These are phyloP conservation scores for Pyronema omphalodes DNA, from an alignment of 495 filamentous ascomycete genomes.

Conservation along the genomic window DNA sequence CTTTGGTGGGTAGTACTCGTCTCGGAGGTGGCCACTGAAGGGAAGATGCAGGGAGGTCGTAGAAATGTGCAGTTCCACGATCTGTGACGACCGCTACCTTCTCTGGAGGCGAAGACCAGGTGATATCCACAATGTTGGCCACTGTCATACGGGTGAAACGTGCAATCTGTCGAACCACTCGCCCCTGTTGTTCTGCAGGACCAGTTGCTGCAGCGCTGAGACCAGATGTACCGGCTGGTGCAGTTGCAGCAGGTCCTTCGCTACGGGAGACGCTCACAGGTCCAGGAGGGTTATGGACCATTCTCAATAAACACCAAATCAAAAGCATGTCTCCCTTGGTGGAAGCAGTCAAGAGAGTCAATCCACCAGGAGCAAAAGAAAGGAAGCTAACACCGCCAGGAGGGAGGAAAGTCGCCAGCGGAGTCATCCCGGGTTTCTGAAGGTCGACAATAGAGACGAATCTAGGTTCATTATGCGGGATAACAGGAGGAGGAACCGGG, in stretches of 20 bases:
- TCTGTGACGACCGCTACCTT: constrained; percentile 71
- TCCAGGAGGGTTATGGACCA: constrained; percentile 18
- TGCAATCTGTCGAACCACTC: constrained; percentile 65
- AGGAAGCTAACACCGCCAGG: constrained; percentile 79
- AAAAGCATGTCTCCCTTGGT: constrained; percentile 82
- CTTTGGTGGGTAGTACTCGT: constrained; percentile 32
- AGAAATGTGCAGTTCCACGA: constrained; percentile 81
- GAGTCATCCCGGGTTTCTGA: constrained; percentile 34
- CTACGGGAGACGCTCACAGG: constrained; percentile 6
- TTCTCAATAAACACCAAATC: constrained; percentile 80
- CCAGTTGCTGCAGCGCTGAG: constrained; percentile 5
- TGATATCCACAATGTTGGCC: constrained; percentile 72
- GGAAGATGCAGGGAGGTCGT: constrained; percentile 64
- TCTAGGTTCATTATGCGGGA: constrained; percentile 38
- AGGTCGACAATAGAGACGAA: constrained; percentile 74
- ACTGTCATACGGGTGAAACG: constrained; percentile 79
- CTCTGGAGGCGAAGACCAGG: constrained; percentile 71
- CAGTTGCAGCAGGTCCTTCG: constrained; percentile 8
- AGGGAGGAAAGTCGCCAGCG: constrained; percentile 60
- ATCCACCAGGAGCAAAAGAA: constrained; percentile 69
- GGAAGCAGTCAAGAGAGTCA: constrained; percentile 73
- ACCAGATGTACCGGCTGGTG: background rate
- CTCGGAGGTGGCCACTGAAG: constrained; percentile 81
- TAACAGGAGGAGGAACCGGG: background rate
- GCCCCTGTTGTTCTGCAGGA: constrained; percentile 23